Conservation (phyloP, 768 basidiomycete genomes). For the Boletus subcaerulescens region DNA sequence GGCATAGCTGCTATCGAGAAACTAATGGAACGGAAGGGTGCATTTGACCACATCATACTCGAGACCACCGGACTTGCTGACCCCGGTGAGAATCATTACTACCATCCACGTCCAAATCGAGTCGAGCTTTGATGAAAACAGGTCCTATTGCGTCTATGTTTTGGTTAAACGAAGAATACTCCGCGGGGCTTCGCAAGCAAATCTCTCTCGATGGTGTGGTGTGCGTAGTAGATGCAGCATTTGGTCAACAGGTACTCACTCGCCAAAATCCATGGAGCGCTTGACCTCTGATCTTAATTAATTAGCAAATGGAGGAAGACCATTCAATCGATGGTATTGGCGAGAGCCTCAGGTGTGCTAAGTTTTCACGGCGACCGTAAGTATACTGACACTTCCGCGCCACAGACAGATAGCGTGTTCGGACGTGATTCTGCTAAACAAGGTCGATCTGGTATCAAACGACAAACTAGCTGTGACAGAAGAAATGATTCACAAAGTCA, state of each 20-base stretch:
- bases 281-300: conserved; percentile 1
- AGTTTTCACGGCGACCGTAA: background rate
- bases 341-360: conserved; percentile 73
- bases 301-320: conserved; percentile 85
- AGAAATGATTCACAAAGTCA: conserved; percentile 64
- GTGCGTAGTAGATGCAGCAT: conserved; percentile 88
- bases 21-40: conserved; percentile 80
- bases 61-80: conserved; percentile 97
- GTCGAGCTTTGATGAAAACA: conserved; percentile 23
- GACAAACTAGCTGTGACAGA: conserved; percentile 49
- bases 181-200: conserved; percentile 62
- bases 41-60: conserved; percentile 92
- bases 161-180: conserved; percentile 84
- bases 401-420: conserved; percentile 90
- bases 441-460: conserved; percentile 68
- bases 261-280: conserved; percentile 32
- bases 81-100: conserved; percentile 55
- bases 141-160: conserved; percentile 87
- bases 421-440: conserved; percentile 91
- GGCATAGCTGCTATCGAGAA: conserved; percentile 94
- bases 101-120: background rate
- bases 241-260: conserved; percentile 55
- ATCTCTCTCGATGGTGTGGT: conserved; percentile 86
- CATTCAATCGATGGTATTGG: conserved; percentile 61
- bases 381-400: background rate